Evolutionary conservation across 495 filamentous ascomycete genomes (phyloP).

Genomic region (Tuber magnatum): DNA sequence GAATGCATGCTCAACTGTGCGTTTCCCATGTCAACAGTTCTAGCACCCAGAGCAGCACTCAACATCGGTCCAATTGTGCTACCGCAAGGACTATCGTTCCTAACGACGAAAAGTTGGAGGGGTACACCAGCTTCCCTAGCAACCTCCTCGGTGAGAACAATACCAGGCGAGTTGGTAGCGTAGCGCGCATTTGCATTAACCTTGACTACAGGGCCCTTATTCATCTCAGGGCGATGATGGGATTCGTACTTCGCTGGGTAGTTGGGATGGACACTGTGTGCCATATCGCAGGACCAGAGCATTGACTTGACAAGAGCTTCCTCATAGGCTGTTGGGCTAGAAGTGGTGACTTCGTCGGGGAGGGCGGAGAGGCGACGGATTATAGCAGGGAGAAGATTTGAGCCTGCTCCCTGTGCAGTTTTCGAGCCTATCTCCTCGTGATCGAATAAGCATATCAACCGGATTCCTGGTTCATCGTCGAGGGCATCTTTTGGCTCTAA

Average conservation of each 20-base stretch:
- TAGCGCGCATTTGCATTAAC: conserved; percentile 96
- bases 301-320: conserved; percentile 89
- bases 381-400: conserved; percentile 81
- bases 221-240: conserved; percentile 86
- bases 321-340: conserved; percentile 74
- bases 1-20: conserved; percentile 97
- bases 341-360: conserved; percentile 50
- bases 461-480: conserved; percentile 70
- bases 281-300: conserved; percentile 95
- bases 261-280: conserved; percentile 90
- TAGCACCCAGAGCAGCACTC: conserved; percentile 69
- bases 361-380: conserved; percentile 80
- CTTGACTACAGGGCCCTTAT: conserved; percentile 93
- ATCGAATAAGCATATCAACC: conserved; percentile 86
- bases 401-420: conserved; percentile 87
- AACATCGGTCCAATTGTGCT: conserved; percentile 97
- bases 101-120: conserved; percentile 89
- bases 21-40: conserved; percentile 90
- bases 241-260: conserved; percentile 85
- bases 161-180: conserved; percentile 90
- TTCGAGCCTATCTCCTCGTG: conserved; percentile 94
- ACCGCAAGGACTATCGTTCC: conserved; percentile 89
- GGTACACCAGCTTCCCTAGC: conserved; percentile 69
- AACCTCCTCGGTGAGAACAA: conserved; percentile 81
- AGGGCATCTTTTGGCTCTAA: conserved; percentile 55